Evolutionary conservation across 805 yeast genomes (phyloP), one percentile per base, ranked within the genome.

Genomic region (Diddensiella transvaalensis): DNA sequence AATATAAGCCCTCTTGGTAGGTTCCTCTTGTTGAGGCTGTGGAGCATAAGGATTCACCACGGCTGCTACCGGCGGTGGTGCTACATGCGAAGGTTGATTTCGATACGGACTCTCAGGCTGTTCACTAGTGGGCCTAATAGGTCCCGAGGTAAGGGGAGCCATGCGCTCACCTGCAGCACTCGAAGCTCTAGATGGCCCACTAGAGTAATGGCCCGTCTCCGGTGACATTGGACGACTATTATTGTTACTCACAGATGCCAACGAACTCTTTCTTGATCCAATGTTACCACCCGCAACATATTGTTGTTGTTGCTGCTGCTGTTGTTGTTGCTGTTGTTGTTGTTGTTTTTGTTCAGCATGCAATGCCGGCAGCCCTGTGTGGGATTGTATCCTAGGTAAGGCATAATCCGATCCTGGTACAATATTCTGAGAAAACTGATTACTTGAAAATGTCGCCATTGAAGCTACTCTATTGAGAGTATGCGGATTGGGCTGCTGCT

Each of bases 161-260:
- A 26, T 13, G 32, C 38, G 38, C 8, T 35, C 38, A 15, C 38
- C 38, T n/a, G 8, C 21, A 6, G 44, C 43, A 24, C 43, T 23
- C 6, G 22, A 22, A 42, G 18, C 45, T 29, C 42, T 8, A 36
- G 45, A 42, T 38, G 40, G 42, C 21, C 21, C 35, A n/a, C 47
- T 42, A 5, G 45, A 42, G 36, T 19, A 17, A 43, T 29, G 10
- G n/a, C n/a, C n/a, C n/a, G 29, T 15, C 15, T 17, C 38, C 13
- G 50, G 50, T n/a, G 50, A 47, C 10, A 37, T 24, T 3, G 47
- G 45, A 17, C 45, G 39, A 30, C 45, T 46, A 13, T 23, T 23
- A 17, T 37, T 36, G 42, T 40, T 21, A 19, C 40, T 40, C 11
- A 39, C 43, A 21, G 41, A 8, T 8, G 32, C 32, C 32, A 26